These are phyloP conservation scores for Boletus reticuloceps DNA, from an alignment of 768 basidiomycete genomes.

Conservation along the genomic window DNA sequence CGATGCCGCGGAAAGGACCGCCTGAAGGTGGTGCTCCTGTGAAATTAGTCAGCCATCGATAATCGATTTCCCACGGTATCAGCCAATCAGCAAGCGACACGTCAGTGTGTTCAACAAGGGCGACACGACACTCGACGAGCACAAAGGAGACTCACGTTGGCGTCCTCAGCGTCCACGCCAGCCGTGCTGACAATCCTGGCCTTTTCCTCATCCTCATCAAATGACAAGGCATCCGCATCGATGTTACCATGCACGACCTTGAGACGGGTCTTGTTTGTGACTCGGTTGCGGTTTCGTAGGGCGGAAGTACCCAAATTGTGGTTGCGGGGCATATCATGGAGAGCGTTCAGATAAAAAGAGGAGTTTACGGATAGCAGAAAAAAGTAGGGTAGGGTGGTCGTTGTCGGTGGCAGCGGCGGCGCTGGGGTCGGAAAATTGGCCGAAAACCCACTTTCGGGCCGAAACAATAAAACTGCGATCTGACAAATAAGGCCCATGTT, in stretches of 20 bases:
- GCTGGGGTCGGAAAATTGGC: constrained; percentile 60
- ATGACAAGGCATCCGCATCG: constrained; percentile 75
- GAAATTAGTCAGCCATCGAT: constrained; percentile 54
- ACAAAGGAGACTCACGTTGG: constrained; percentile 70
- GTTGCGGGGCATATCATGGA: constrained; percentile 89
- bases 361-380: constrained; percentile 38
- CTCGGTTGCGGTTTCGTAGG: constrained; percentile 83
- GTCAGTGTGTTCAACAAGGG: constrained; percentile 40
- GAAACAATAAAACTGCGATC: constrained; percentile 37
- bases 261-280: constrained; percentile 90
- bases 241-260: constrained; percentile 79
- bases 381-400: constrained; percentile 34
- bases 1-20: constrained; percentile 54
- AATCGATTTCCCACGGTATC: constrained; percentile 40
- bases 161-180: constrained; percentile 90
- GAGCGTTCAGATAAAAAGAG: constrained; percentile 35
- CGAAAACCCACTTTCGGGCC: constrained; percentile 59
- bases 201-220: constrained; percentile 87
- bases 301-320: constrained; percentile 73
- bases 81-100: constrained; percentile 51
- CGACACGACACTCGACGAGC: constrained; percentile 35
- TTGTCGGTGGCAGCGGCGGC: constrained; percentile 55
- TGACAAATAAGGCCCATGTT: constrained; percentile 33
- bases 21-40: constrained; percentile 58
- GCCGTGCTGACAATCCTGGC: constrained; percentile 77